Percentiles rank a stretch among this genome's conserved stretches.
phyloP scores from a whole-genome alignment of 2,329 filamentous ascomycete genomes.

The Pyricularia pennisetigena region DNA sequence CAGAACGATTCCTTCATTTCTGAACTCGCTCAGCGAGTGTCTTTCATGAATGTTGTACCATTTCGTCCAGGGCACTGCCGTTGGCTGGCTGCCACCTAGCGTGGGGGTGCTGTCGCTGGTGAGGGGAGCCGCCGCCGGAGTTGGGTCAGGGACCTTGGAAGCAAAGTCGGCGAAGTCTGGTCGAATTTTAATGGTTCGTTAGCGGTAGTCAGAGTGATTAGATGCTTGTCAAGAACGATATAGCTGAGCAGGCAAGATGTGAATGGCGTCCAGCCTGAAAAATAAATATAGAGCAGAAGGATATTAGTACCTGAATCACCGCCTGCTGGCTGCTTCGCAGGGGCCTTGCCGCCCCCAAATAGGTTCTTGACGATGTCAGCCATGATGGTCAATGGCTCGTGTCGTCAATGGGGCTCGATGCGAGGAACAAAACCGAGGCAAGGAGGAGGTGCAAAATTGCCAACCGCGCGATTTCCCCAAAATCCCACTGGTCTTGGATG shows the following conservation, averaged over 20 bases:
- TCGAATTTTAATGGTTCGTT: slow-evolving; percentile 5
- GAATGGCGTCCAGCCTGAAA: not conserved
- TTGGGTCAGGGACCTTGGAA: slow-evolving; percentile 56
- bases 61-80: slow-evolving; percentile 65
- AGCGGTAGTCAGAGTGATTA: not conserved
- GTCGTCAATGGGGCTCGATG: slow-evolving; percentile 7
- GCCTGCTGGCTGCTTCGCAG: slow-evolving; percentile 35
- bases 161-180: slow-evolving; percentile 93
- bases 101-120: slow-evolving; percentile 27
- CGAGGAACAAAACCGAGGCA: not conserved
- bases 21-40: slow-evolving; percentile 74
- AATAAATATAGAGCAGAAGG: slow-evolving; percentile 14
- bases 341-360: slow-evolving; percentile 57
- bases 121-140: slow-evolving; percentile 37
- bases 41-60: slow-evolving; percentile 98
- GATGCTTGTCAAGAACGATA: not conserved
- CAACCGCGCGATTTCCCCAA: not conserved
- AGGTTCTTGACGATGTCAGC: slow-evolving; percentile 56
- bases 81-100: slow-evolving; percentile 33
- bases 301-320: slow-evolving; percentile 50
- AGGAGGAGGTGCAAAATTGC: not conserved
- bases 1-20: slow-evolving; percentile 74
- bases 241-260: slow-evolving; percentile 1
- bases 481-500: not conserved
- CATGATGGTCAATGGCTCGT: slow-evolving; percentile 24